phyloP scores from a whole-genome alignment of 2,329 filamentous ascomycete species.

The Clarireedia paspali region DNA sequence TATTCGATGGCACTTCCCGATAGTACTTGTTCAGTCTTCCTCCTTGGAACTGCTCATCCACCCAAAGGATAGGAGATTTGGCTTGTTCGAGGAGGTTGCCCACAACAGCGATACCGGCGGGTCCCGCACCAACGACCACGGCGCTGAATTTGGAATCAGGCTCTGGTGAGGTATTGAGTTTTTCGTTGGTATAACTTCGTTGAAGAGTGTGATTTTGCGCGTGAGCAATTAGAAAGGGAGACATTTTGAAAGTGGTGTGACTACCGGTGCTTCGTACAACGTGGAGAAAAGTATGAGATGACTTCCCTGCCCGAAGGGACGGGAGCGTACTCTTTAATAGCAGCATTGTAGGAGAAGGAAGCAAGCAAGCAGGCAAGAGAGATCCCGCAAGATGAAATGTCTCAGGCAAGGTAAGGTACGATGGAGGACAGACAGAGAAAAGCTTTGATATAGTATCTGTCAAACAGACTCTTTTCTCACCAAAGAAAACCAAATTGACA shows the following conservation, averaged over 20 bases:
- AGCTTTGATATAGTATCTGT: not conserved
- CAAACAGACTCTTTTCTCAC: not conserved
- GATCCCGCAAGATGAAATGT: not conserved
- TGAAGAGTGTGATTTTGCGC: not conserved
- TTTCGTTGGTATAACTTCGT: not conserved
- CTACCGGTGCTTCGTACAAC: constrained; percentile 1
- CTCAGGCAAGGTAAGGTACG: not conserved
- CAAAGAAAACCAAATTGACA: not conserved
- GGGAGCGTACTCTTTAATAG: not conserved
- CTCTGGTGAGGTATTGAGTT: not conserved
- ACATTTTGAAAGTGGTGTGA: not conserved
- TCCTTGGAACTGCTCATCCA: constrained; percentile 48
- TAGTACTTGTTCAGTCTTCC: constrained; percentile 47
- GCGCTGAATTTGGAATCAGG: constrained; percentile 35
- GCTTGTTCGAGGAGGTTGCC: constrained; percentile 53
- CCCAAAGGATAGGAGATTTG: constrained; percentile 46
- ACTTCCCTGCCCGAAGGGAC: not conserved
- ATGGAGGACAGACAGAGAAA: not conserved
- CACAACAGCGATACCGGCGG: constrained; percentile 50
- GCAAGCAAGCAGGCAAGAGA: not conserved
- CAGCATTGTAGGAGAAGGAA: not conserved
- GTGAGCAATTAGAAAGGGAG: not conserved
- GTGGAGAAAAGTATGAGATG: not conserved
- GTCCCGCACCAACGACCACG: constrained; percentile 51
- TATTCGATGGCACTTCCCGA: constrained; percentile 56